Percentiles rank a stretch among this genome's conserved stretches.
Evolutionary conservation across 2,329 filamentous ascomycete species (phyloP).

Genomic region (Cladosporium sphaerospermum): DNA sequence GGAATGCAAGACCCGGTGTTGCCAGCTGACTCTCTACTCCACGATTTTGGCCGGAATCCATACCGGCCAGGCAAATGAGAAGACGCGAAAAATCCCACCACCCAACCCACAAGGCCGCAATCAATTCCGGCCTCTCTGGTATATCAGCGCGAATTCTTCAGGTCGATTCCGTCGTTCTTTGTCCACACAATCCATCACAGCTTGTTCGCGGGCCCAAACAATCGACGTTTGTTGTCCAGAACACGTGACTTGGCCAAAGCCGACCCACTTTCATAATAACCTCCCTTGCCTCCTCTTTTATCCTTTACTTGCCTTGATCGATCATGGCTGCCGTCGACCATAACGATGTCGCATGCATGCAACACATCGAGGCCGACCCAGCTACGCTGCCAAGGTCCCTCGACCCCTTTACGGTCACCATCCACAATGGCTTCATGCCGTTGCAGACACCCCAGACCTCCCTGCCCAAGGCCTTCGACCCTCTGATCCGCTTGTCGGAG

Average conservation of each 20-base stretch:
- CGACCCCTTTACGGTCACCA: constrained; percentile 66
- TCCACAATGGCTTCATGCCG: constrained; percentile 66
- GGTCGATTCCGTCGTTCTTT: constrained; percentile 2
- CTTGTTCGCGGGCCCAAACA: background rate
- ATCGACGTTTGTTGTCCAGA: background rate
- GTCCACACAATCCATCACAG: background rate
- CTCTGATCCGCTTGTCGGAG: constrained; percentile 64
- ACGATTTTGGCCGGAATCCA: background rate
- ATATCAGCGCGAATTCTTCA: constrained; percentile 10
- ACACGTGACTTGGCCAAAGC: constrained; percentile 8
- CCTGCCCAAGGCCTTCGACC: constrained; percentile 67
- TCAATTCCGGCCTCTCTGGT: constrained; percentile 6
- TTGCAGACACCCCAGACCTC: constrained; percentile 44
- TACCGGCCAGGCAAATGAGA: constrained; percentile 10
- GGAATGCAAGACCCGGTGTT: background rate
- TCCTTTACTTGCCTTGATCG: background rate
- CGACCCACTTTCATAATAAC: background rate
- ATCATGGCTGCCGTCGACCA: background rate
- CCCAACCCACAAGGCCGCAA: background rate
- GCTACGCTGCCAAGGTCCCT: constrained; percentile 20
- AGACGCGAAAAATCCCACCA: background rate
- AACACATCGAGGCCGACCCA: constrained; percentile 26
- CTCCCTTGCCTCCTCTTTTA: background rate
- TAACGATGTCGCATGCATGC: constrained; percentile 13
- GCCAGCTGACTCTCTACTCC: background rate